Base-by-base conservation (phyloP, 1,284 basidiomycete species). In the Ustilago lituana region DNA sequence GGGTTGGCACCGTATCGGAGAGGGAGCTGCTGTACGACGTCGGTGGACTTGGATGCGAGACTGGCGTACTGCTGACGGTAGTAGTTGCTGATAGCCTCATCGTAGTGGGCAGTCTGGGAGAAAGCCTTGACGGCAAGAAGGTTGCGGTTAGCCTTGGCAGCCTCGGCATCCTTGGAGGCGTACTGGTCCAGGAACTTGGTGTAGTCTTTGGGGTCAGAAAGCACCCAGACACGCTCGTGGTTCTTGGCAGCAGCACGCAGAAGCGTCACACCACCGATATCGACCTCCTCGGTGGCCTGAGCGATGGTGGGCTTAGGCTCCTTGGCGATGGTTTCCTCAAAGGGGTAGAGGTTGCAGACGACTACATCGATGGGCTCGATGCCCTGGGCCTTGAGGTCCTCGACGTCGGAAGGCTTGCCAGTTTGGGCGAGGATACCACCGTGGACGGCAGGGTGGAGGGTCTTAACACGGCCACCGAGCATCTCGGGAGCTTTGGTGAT, bases 401-500 rank as follows among this genome's bases (percentile, higher is more conserved):
- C 50, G 31, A 65, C 69, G 62, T 82, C 80, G 19, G 72, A 75
- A n/a, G 72, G 40, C 59, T 80, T 77, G 43, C 56, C 36, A n/a
- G 71, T 74, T 61, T 79, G 80, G 19, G 80, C 79, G 15, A 81
- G 71, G 46, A 81, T 81, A 40, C 94, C 96, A 81, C 96, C 96
- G 82, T 99, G 96, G 22, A 99, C 93, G 19, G 91, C 94, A 47
- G 96, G 96, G 82, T 99, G 96, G n/a, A 99, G 88, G 5, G 96
- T 99, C 86, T 99, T 98, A 70, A 98, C 96, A 67, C 96, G 88
- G 38, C 96, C 96, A 53, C 95, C 94, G 14, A 99, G 88, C 93
- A 99, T 98, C 84, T 99, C 96, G n/a, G 95, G 96, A 1, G 94
- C 94, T 81, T 95, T 95, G 48, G 96, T 98, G 84, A 98, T 91